Evolutionary conservation across 768 basidiomycete genomes (phyloP), one percentile per base, ranked within the genome.

Genomic region (Mycena galericulata): DNA sequence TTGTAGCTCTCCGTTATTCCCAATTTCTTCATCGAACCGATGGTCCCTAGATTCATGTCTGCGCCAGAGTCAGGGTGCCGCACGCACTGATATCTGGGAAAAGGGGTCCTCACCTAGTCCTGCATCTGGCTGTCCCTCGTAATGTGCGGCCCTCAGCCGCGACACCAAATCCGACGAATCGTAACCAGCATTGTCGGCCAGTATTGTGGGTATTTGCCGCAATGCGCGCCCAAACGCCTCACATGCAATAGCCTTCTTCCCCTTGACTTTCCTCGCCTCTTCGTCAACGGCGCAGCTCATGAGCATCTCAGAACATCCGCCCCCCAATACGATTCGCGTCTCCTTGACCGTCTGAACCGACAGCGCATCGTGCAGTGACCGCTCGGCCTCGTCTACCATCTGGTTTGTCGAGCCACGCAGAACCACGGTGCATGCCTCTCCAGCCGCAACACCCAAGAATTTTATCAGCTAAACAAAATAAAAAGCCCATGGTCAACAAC

Each of bases 361-460:
- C 12, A 99, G 91, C 4, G 98, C 98, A 72, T 99, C 98, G 76
- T 99, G 98, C 49, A 99, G 83, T 1, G 97, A 99, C 14, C 98
- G 92, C 75, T 99, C 98, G 2, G 98, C 98, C 79, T 99, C 98
- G 74, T 99, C 98, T 27, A 99, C 92, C 97, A 99, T 99, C 78
- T 99, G 98, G 69, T 92, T 92, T 24, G 98, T 99, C 41, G 97
- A 98, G 17, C 98, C 98, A 38, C 98, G 94, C 10, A 99, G 88
- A 30, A 99, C 97, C 58, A 99, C 96, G 0, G 98, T 99, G 79
- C 98, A 99, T 24, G 98, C 98, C 80, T 97, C 91, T 15, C 97
- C 97, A 22, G 97, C 96, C 15, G 97, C 96, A 45, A 99, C 97
- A 46, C 98, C 98, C 11, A 97, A 99, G 86, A 99, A 99, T 83